Evolutionary conservation across 345 rosid species (phyloP).

Genomic region (Adansonia digitata): DNA sequence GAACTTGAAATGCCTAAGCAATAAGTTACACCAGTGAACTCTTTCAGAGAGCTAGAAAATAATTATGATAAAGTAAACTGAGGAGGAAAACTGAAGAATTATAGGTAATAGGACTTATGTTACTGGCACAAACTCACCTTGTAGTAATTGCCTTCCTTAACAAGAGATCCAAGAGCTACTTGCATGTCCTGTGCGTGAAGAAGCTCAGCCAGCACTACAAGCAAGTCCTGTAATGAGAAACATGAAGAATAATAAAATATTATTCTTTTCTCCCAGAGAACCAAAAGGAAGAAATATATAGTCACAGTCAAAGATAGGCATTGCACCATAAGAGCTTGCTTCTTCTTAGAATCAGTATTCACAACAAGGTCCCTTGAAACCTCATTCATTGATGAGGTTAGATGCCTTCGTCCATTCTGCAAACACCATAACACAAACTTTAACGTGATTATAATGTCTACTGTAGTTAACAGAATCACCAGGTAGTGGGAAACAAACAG

Average conservation of each 20-base stretch:
- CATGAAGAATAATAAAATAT: neutral
- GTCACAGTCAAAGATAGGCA: constrained; percentile 5
- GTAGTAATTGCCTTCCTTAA: constrained; percentile 86
- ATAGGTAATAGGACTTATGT: neutral
- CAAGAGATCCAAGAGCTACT: constrained; percentile 74
- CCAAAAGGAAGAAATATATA: neutral
- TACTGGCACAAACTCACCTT: constrained; percentile 45
- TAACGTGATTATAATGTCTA: constrained; percentile 12
- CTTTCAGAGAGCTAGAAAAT: neutral
- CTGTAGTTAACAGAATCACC: neutral
- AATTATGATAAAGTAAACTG: constrained; percentile 7
- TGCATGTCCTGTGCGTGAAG: constrained; percentile 76
- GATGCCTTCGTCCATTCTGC: constrained; percentile 96
- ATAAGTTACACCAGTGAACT: constrained; percentile 19
- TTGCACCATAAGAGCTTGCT: constrained; percentile 82
- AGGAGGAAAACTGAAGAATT: neutral
- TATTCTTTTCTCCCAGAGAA: neutral
- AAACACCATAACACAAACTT: constrained; percentile 18
- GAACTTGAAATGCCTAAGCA: constrained; percentile 89
- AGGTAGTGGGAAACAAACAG: neutral
- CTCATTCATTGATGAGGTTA: constrained; percentile 87
- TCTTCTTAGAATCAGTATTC: constrained; percentile 81
- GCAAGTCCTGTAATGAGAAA: constrained; percentile 64
- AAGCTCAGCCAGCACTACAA: constrained; percentile 77
- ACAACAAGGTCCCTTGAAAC: constrained; percentile 97